A percentile compares a stretch with the other conserved stretches of the same genome.
Conservation (phyloP, 768 basidiomycete genomes). For the Butyriboletus loyo region DNA sequence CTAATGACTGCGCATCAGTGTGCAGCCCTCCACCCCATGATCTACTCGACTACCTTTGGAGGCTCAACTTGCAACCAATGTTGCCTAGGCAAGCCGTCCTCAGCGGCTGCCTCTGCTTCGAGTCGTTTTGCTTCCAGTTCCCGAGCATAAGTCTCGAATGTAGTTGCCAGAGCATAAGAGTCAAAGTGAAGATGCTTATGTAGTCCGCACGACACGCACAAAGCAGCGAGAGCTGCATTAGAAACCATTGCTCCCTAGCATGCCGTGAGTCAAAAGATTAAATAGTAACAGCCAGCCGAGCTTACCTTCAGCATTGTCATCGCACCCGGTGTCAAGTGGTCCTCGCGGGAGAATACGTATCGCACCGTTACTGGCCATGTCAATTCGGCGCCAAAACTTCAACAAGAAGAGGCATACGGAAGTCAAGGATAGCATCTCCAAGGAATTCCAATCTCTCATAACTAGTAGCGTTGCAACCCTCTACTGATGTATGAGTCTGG, state of each 20-base stretch:
- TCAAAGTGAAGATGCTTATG: slow-evolving; percentile 59
- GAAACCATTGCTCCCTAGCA: slow-evolving; percentile 81
- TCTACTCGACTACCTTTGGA: slow-evolving; percentile 57
- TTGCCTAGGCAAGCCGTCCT: slow-evolving; percentile 56
- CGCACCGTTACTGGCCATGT: slow-evolving; percentile 61
- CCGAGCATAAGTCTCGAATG: slow-evolving; percentile 52
- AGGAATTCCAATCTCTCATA: slow-evolving; percentile 83
- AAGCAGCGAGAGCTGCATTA: slow-evolving; percentile 70
- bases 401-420: slow-evolving; percentile 47
- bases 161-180: slow-evolving; percentile 47
- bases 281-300: not conserved
- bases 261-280: not conserved
- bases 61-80: slow-evolving; percentile 78
- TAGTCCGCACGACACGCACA: slow-evolving; percentile 69
- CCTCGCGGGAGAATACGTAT: slow-evolving; percentile 64
- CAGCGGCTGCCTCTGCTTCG: slow-evolving; percentile 48
- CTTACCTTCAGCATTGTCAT: slow-evolving; percentile 74
- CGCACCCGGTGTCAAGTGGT: slow-evolving; percentile 66
- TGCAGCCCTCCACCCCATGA: not conserved
- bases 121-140: slow-evolving; percentile 46
- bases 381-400: not conserved
- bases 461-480: slow-evolving; percentile 51
- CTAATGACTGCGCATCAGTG: slow-evolving; percentile 36
- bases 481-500: slow-evolving; percentile 68
- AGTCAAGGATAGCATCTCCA: slow-evolving; percentile 84